A percentile compares a stretch with the other conserved stretches of the same genome.
These are phyloP conservation scores for Globisporangium cylindrosporum DNA, from an alignment of 352 stramenopile species.

Conservation along the genomic window DNA sequence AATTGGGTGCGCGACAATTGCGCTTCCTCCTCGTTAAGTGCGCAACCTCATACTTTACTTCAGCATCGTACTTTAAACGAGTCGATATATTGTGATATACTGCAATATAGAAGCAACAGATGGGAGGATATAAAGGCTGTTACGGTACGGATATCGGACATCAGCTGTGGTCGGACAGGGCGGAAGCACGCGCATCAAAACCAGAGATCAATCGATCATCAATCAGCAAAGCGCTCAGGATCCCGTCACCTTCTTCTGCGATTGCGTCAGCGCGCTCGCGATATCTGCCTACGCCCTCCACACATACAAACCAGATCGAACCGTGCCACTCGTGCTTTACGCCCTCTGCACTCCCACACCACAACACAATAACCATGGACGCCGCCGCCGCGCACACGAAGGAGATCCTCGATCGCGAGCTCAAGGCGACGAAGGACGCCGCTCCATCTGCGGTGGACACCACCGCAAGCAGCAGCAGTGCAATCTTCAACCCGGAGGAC, in stretches of 20 bases:
- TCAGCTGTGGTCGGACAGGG: background rate
- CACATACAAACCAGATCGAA: background rate
- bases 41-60: too few species aligned
- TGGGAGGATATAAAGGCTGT: too few species aligned
- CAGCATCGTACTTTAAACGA: too few species aligned
- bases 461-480: slow-evolving; percentile 1
- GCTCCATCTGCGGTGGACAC: slow-evolving; percentile 6
- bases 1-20: background rate
- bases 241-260: background rate
- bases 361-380: slow-evolving; percentile 37
- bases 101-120: too few species aligned
- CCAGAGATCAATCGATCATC: background rate
- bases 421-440: slow-evolving; percentile 20
- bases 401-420: slow-evolving; percentile 60
- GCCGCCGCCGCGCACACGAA: slow-evolving; percentile 48
- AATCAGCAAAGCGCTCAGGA: background rate
- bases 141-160: too few species aligned
- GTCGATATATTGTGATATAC: too few species aligned
- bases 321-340: background rate
- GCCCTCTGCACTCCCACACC: background rate
- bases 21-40: too few species aligned
- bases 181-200: background rate
- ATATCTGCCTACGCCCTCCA: background rate
- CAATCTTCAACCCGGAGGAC: slow-evolving; percentile 49
- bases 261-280: background rate